phyloP scores from a whole-genome alignment of 352 stramenopile species.

The Pythium apleroticum region DNA sequence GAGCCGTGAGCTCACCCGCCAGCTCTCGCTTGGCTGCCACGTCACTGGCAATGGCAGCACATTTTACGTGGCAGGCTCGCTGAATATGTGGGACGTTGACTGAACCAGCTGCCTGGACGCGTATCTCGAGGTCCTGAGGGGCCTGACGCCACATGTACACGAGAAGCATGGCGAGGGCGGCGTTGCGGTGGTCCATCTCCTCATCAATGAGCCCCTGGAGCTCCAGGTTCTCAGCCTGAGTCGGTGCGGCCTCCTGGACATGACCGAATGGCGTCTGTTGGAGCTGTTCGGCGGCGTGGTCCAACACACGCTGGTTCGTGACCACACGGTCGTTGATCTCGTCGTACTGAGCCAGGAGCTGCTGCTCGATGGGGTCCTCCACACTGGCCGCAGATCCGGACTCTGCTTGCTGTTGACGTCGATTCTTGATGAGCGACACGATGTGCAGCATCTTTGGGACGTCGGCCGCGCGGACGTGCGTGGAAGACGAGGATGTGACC shows the following conservation, averaged over 20 bases:
- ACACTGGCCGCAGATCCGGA: background rate
- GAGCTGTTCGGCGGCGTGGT: constrained; percentile 30
- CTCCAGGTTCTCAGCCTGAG: constrained; percentile 46
- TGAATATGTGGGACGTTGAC: constrained; percentile 7
- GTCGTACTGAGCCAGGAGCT: constrained; percentile 20
- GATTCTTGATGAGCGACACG: constrained; percentile 16
- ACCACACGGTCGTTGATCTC: constrained; percentile 17
- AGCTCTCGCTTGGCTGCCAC: background rate
- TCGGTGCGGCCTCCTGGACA: constrained; percentile 23
- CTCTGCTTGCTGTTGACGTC: background rate
- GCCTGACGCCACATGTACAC: constrained; percentile 27
- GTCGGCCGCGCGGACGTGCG: background rate
- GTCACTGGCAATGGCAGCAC: background rate
- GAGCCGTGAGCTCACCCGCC: background rate
- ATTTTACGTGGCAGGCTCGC: constrained; percentile 13
- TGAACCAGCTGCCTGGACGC: background rate
- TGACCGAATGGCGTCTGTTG: constrained; percentile 29
- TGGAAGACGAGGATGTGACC: background rate
- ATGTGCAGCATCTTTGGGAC: constrained; percentile 16
- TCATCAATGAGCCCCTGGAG: constrained; percentile 34
- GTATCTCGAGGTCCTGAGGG: background rate
- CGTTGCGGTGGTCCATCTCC: constrained; percentile 39
- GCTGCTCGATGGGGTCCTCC: constrained; percentile 29
- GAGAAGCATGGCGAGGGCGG: constrained; percentile 39
- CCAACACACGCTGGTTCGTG: constrained; percentile 37